A percentile compares a stretch with the other conserved stretches of the same genome.
These are phyloP conservation scores for Prunus persica DNA, from an alignment of 306 rosid species.

Conservation along the genomic window Prunus_persica_NCBIv2 NC_034014.1:23757001-23757500, in stretches of 20 bases:
- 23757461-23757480: no score
- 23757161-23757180: slow-evolving; percentile 9
- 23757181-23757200: slow-evolving; percentile 39
- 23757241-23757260: not conserved
- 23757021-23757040: slow-evolving; percentile 8
- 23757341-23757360: not conserved
- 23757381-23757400: not conserved
- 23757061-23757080: slow-evolving; percentile 6
- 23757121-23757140: not conserved
- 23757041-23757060: not conserved
- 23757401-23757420: not conserved
- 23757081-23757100: slow-evolving; percentile 25
- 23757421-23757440: no score
- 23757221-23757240: slow-evolving; percentile 10
- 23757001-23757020: slow-evolving; percentile 1
- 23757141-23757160: not conserved
- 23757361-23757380: not conserved
- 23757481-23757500: no score
- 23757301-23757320: not conserved
- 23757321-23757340: no score
- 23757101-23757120: not conserved
- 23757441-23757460: no score
- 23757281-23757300: not conserved
- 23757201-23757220: slow-evolving; percentile 21
- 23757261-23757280: slow-evolving; percentile 7